Percentiles rank a stretch among this genome's conserved stretches.
Conservation (phyloP, 2,329 filamentous ascomycete genomes). For the Xylaria sp. region DNA sequence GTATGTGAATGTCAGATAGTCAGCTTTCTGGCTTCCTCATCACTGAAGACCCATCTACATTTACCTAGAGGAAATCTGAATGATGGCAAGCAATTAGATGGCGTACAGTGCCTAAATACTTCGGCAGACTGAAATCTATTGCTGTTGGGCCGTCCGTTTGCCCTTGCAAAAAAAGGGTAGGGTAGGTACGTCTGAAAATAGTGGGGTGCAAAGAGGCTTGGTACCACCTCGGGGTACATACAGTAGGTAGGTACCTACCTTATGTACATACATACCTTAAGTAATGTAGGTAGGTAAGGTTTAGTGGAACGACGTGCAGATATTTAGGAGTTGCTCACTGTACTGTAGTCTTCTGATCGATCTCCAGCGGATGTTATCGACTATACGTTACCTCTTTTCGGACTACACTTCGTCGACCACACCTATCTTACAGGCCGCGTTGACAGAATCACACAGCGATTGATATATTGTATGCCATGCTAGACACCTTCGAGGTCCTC, state of each 20-base stretch:
- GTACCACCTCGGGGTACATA: background rate
- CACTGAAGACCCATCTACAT: too few species aligned
- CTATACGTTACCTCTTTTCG: conserved; percentile 13
- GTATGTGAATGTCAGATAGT: too few species aligned
- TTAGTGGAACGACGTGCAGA: background rate
- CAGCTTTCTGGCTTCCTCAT: too few species aligned
- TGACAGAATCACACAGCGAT: background rate
- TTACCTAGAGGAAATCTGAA: too few species aligned
- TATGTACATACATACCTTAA: too few species aligned
- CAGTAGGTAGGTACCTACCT: too few species aligned
- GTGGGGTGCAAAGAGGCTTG: background rate
- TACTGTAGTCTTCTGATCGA: background rate
- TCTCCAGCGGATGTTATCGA: conserved; percentile 4
- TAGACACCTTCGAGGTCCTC: conserved; percentile 96
- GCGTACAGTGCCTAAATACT: too few species aligned
- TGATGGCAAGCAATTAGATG: too few species aligned
- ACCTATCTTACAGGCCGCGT: conserved; percentile 11
- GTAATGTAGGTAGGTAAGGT: too few species aligned
- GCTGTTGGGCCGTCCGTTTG: too few species aligned
- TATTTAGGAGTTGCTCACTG: background rate
- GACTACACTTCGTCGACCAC: conserved; percentile 37
- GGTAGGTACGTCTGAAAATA: background rate
- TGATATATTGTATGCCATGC: conserved; percentile 64
- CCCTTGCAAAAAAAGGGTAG: too few species aligned
- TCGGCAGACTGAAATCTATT: too few species aligned